Percentiles rank a stretch among this genome's conserved stretches.
Conservation (phyloP, 495 filamentous ascomycete species). For the Podospora fimiseda region DNA sequence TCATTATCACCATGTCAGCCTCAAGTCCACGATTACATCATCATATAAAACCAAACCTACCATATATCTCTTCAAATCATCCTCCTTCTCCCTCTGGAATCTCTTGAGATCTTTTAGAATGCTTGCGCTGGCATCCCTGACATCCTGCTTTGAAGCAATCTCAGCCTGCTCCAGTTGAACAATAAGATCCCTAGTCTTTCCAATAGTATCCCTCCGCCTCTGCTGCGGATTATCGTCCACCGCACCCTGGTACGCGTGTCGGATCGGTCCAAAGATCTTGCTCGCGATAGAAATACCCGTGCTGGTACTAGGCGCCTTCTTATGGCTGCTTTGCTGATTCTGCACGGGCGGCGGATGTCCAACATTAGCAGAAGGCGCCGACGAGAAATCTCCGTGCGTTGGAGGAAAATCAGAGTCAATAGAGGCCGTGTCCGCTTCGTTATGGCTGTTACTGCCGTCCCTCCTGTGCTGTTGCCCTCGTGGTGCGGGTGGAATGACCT, state of each 20-base stretch:
- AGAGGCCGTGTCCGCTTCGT: slow-evolving; percentile 60
- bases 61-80: slow-evolving; percentile 90
- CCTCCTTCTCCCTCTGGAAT: slow-evolving; percentile 92
- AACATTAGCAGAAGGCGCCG: slow-evolving; percentile 56
- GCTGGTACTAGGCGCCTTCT: slow-evolving; percentile 66
- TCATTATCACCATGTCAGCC: too few species aligned
- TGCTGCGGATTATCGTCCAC: slow-evolving; percentile 93
- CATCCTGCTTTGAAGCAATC: slow-evolving; percentile 78
- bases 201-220: slow-evolving; percentile 85
- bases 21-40: too few species aligned
- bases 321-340: slow-evolving; percentile 41
- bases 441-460: slow-evolving; percentile 43
- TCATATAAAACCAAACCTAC: slow-evolving; percentile 47
- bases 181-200: slow-evolving; percentile 78
- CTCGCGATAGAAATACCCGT: slow-evolving; percentile 80
- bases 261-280: slow-evolving; percentile 91
- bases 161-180: slow-evolving; percentile 81
- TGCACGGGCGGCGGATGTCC: slow-evolving; percentile 40
- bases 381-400: slow-evolving; percentile 65
- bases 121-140: slow-evolving; percentile 79
- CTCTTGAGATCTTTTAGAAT: slow-evolving; percentile 83
- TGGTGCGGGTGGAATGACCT: slow-evolving; percentile 48
- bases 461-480: slow-evolving; percentile 45
- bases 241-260: slow-evolving; percentile 90
- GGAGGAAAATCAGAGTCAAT: slow-evolving; percentile 94